These are phyloP conservation scores for Niebla homalea DNA, from an alignment of 495 filamentous ascomycete species.

Conservation along the genomic window DNA sequence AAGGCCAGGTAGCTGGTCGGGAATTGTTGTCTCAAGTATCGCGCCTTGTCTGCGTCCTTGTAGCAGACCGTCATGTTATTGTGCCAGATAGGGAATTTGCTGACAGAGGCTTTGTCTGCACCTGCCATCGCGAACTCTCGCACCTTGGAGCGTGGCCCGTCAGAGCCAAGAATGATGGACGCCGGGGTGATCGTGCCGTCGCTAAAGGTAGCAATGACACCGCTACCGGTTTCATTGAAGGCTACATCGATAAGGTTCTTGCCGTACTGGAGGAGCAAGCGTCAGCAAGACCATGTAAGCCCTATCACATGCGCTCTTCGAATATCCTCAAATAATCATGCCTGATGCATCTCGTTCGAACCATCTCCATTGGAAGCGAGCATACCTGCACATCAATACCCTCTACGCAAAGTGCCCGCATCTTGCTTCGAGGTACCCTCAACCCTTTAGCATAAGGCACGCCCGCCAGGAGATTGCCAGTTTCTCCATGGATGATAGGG, in stretches of 20 bases:
- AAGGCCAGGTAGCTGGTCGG: neutral
- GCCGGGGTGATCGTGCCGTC: slow-evolving; percentile 27
- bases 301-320: neutral
- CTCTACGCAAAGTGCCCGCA: slow-evolving; percentile 1
- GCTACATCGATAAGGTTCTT: slow-evolving; percentile 16
- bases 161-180: slow-evolving; percentile 28
- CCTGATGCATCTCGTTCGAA: neutral
- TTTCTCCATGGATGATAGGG: slow-evolving; percentile 32
- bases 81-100: slow-evolving; percentile 1
- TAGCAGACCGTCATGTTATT: neutral
- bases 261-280: slow-evolving; percentile 10
- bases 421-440: slow-evolving; percentile 20
- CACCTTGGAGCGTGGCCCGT: slow-evolving; percentile 30
- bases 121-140: slow-evolving; percentile 25
- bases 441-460: slow-evolving; percentile 27
- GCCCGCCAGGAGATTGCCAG: slow-evolving; percentile 30
- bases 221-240: slow-evolving; percentile 1
- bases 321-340: neutral
- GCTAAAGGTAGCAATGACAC: slow-evolving; percentile 24
- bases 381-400: slow-evolving; percentile 30
- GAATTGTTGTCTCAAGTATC: neutral
- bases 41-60: neutral
- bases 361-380: neutral
- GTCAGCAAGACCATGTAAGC: neutral
- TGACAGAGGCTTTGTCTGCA: slow-evolving; percentile 3